A percentile compares a stretch with the other conserved stretches of the same genome.
Evolutionary conservation across 106 monocot species (phyloP).

Genomic region (Vanilla planifolia): DNA sequence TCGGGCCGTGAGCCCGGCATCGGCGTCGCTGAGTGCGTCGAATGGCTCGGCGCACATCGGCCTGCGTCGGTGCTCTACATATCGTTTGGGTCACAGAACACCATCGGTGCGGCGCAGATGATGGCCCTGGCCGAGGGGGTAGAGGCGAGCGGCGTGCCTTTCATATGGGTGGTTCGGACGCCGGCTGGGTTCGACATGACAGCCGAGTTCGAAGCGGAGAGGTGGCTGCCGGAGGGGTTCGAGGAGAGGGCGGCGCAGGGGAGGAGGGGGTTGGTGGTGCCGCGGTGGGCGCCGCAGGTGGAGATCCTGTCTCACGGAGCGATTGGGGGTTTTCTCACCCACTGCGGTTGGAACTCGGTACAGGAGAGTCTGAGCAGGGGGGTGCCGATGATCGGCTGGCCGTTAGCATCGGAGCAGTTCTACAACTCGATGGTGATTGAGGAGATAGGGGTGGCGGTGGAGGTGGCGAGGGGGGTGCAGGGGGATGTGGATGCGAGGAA

Average conservation of each 20-base stretch:
- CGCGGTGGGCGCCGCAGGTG: constrained; percentile 41
- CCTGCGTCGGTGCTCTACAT: constrained; percentile 38
- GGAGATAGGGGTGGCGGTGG: constrained; percentile 24
- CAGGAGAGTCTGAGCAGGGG: constrained; percentile 37
- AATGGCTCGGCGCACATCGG: constrained; percentile 18
- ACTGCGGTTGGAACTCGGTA: constrained; percentile 74
- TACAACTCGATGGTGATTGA: constrained; percentile 30
- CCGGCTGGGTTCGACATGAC: constrained; percentile 20
- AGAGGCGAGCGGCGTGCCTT: constrained; percentile 29
- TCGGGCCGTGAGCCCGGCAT: background rate
- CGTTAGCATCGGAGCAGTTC: constrained; percentile 26
- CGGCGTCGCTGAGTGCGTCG: background rate
- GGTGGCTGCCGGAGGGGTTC: constrained; percentile 42
- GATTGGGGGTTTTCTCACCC: constrained; percentile 37
- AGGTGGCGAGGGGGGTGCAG: constrained; percentile 19
- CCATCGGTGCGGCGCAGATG: constrained; percentile 27
- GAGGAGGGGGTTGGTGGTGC: constrained; percentile 16
- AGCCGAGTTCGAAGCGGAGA: constrained; percentile 10
- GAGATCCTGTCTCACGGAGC: constrained; percentile 27
- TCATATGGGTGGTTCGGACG: constrained; percentile 46
- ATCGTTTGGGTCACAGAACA: constrained; percentile 40
- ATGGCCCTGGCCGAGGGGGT: constrained; percentile 34
- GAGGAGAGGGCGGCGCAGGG: constrained; percentile 14
- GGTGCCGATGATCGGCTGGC: constrained; percentile 40
- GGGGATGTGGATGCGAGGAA: constrained; percentile 3